These are phyloP conservation scores for Tylopilus cervinicoccineus DNA, from an alignment of 768 basidiomycete species.

Conservation along the genomic window DNA sequence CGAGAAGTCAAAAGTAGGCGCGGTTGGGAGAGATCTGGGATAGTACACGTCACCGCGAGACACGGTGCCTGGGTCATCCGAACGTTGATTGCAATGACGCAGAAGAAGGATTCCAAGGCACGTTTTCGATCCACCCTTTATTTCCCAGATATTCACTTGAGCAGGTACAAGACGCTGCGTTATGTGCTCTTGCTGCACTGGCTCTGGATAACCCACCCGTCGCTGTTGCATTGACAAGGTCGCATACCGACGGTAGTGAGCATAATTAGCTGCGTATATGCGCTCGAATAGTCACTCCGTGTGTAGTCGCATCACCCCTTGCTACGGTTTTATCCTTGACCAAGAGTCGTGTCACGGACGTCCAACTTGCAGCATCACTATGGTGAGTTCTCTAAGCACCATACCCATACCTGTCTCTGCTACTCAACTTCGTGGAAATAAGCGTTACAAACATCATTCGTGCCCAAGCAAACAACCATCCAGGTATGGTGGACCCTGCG, in stretches of 20 bases:
- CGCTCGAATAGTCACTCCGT: conserved; percentile 4
- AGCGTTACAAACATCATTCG: conserved; percentile 65
- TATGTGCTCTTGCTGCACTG: conserved; percentile 62
- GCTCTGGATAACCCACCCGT: conserved; percentile 58
- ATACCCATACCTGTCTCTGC: background rate
- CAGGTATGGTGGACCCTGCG: conserved; percentile 38
- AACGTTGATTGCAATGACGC: conserved; percentile 45
- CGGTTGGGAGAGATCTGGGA: conserved; percentile 69
- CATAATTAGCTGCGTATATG: conserved; percentile 18
- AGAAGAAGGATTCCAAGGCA: conserved; percentile 54
- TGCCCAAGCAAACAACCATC: conserved; percentile 35
- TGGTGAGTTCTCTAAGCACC: conserved; percentile 43
- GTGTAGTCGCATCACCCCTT: conserved; percentile 25
- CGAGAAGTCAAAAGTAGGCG: conserved; percentile 55
- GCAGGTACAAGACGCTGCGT: conserved; percentile 62
- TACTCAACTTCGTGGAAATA: background rate
- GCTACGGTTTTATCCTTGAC: conserved; percentile 45
- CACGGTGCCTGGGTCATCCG: conserved; percentile 60
- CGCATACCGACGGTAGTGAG: conserved; percentile 38
- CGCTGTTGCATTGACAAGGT: conserved; percentile 46
- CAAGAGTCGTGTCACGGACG: conserved; percentile 55
- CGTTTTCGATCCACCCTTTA: background rate
- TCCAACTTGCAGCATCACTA: conserved; percentile 67
- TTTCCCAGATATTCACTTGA: background rate
- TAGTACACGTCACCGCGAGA: conserved; percentile 35